Base-by-base conservation (phyloP, 169 alveolate genomes). In the Cryptosporidium muris region DNA sequence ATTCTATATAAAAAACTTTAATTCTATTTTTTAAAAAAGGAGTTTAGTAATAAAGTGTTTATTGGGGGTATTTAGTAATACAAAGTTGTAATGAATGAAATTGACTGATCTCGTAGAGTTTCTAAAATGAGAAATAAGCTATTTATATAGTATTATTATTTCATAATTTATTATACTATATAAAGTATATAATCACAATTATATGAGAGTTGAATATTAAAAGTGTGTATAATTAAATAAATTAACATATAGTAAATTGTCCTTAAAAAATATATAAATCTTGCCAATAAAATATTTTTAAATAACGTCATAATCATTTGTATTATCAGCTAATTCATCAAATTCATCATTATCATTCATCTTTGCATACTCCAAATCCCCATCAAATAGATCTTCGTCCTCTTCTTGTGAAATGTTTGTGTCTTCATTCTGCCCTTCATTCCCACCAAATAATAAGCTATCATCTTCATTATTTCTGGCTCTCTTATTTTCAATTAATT, bases 241-340 rank as follows among this genome's bases (percentile, higher is more conserved):
- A 53, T 53, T 53, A 53, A 8, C 34, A 53, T 53, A 53, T 53
- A 49, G 56, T 53, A 53, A 16, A 16, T 53, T 16, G n/a, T 25
- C 25, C 9, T 53, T 53, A 4, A 12, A 16, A 16, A 53, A 53
- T 53, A 2, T 37, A 16, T 4, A 5, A 16, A 16, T 25, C 25
- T 25, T 42, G 1, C n/a, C 43, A 5, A 60, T n/a, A 34, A 16
- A 11, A 34, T 16, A 36, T 8, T 6, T 25, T 60, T 60, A 74
- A 38, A 74, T 74, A 56, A 60, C 74, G 34, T 74, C 85, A 38
- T 74, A 47, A 60, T 74, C 85, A 56, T 74, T 74, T 11, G 58
- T 42, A 58, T 74, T 74, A 37, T 74, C 85, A 16, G 54, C 85
- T 11, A 74, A 68, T 36, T 74, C 85, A 8, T 74, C 85, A 45